A percentile compares a stretch with the other conserved stretches of the same genome.
phyloP scores from a whole-genome alignment of 306 rosid species.

The Vigna nakashimae region DNA sequence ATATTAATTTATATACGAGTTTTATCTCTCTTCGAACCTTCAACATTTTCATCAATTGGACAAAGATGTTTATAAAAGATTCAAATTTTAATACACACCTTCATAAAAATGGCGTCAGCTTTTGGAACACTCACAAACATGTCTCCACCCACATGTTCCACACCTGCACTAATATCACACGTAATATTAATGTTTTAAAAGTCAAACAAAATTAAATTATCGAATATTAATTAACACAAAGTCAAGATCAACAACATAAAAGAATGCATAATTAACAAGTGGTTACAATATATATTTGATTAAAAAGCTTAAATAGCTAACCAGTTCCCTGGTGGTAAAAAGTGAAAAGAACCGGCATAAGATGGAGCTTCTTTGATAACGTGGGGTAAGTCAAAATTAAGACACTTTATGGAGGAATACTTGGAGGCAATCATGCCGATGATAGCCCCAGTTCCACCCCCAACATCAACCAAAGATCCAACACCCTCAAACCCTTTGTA shows the following conservation, averaged over 20 bases:
- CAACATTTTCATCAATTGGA: background rate
- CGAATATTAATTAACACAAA: too few species aligned
- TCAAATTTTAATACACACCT: slow-evolving; percentile 52
- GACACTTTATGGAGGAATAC: slow-evolving; percentile 80
- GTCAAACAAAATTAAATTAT: too few species aligned
- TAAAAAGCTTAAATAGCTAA: too few species aligned
- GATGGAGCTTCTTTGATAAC: slow-evolving; percentile 85
- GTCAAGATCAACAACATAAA: too few species aligned
- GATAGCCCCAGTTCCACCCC: slow-evolving; percentile 90
- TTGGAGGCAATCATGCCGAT: slow-evolving; percentile 75
- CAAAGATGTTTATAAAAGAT: background rate
- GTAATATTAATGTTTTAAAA: too few species aligned
- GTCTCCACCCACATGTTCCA: slow-evolving; percentile 94
- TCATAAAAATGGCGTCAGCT: slow-evolving; percentile 93
- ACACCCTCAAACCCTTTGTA: slow-evolving; percentile 88
- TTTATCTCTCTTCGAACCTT: too few species aligned
- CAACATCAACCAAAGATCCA: slow-evolving; percentile 79
- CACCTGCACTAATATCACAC: slow-evolving; percentile 56
- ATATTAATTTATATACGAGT: too few species aligned
- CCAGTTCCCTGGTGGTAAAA: too few species aligned
- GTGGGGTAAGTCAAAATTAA: slow-evolving; percentile 91
- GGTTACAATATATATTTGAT: too few species aligned
- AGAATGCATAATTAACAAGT: too few species aligned
- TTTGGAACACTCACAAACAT: slow-evolving; percentile 89
- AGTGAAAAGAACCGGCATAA: slow-evolving; percentile 40